Evolutionary conservation across 1,139 yeast species (phyloP), one percentile per base, ranked within the genome.

Genomic region (Pichia sp.): DNA sequence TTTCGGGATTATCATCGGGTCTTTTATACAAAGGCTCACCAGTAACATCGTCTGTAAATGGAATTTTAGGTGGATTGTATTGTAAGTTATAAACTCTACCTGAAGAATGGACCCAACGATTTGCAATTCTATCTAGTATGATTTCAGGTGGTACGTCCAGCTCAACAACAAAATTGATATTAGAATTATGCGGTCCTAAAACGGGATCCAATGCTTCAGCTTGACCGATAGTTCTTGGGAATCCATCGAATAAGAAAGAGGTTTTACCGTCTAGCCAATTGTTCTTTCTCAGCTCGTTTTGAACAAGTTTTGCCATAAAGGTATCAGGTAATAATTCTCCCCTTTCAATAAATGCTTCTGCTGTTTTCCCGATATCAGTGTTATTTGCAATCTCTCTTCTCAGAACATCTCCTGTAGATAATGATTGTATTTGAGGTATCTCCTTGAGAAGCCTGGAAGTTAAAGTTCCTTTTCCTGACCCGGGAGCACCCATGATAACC

Each of bases 401-500:
- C 39, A 89, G 66, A 4, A 86, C 64, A 60, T 88, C 96, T 3
- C 97, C 97, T 0, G 95, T 82, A 2, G 95, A 79, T 18, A 89
- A 65, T 1, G 89, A 65, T 18, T 68, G 60, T 45, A 67, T 55
- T 37, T 52, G 56, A 1, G 80, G 73, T 47, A 81, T 72, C 37
- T 67, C 65, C 39, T 72, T 69, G 44, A 82, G 60, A 11, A 89
- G 66, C 44, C 79, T 69, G 2, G 80, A 63, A 0, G 95, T 82
- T 52, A 83, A 85, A 0, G 97, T 89, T 2, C 96, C 96, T 58
- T 89, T 89, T 2, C 96, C 96, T 1, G 95, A 73, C 0, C 96
- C 97, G 0, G 96, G 97, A 0, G 96, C 95, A 5, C 96, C 96
- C 39, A 88, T 64, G 9, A 88, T 67, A 28, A 88, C 67, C 34